Evolutionary conservation across 2,329 filamentous ascomycete species (phyloP), one percentile per base, ranked within the genome.

Genomic region (Knoxdaviesia capensis): DNA sequence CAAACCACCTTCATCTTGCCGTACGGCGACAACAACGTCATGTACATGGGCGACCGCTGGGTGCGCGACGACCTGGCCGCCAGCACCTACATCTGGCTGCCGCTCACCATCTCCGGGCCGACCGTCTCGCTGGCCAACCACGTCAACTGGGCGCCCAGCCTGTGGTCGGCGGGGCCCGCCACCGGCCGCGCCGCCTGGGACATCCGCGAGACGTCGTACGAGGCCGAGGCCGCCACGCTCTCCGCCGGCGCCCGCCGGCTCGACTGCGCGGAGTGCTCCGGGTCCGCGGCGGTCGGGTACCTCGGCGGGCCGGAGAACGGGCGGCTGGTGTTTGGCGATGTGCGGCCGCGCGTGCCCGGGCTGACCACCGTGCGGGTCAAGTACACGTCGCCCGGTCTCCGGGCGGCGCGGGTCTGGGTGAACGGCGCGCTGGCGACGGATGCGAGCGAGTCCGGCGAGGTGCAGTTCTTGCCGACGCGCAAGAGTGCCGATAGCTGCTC

Each of bases 31-130:
- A 48, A 50, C 34, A 55, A 56, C 9, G 61, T 63, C 40, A 65
- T 77, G 47, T 81, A 80, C 55, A 68, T 79, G 56, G 77, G 77
- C 20, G 77, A 82, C 55, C 68, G 77, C 28, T 81, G 77, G 77
- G 55, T 70, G 0, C 66, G 62, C 5, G 53, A 54, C n/a, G 74
- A 80, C 47, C 62, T 82, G 1, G 68, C 66, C 54, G 58, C 66
- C 0, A 71, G 66, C 41, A 77, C 73, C 0, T 80, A 80, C 49
- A 58, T 80, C 36, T 80, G 75, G 76, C 61, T 80, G 0, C 76
- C 76, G 0, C 55, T 80, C 1, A 59, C 51, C 4, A 61, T 77
- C 45, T 59, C 59, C 1, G 71, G 69, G 5, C 20, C 38, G 0
- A 70, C 61, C 0, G 68, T 72, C 2, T 62, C 49, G 7, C 61